Percentiles rank a stretch among this genome's conserved stretches.
These are phyloP conservation scores for Veloporphyrellus conicus DNA, from an alignment of 1,284 basidiomycete genomes.

Conservation along the genomic window DNA sequence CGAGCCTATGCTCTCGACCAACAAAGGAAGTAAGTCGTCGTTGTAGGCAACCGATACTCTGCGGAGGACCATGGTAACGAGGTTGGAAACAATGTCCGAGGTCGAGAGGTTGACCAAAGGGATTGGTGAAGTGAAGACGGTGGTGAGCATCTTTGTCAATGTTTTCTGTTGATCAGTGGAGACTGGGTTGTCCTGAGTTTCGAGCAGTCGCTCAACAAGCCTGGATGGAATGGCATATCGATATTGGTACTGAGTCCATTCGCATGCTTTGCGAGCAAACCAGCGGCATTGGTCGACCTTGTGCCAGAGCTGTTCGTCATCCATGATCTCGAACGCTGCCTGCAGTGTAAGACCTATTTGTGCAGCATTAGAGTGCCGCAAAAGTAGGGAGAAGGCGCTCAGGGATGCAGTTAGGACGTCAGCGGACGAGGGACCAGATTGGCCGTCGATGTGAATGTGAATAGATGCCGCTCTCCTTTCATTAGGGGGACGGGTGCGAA, in stretches of 20 bases:
- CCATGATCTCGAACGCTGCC: slow-evolving; percentile 64
- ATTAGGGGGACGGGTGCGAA: slow-evolving; percentile 67
- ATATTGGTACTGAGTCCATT: slow-evolving; percentile 90
- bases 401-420: slow-evolving; percentile 78
- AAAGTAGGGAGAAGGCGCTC: slow-evolving; percentile 67
- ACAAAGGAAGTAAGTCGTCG: slow-evolving; percentile 66
- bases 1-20: slow-evolving; percentile 80
- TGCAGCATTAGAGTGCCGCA: slow-evolving; percentile 72
- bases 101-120: slow-evolving; percentile 89
- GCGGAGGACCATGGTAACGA: slow-evolving; percentile 72
- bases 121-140: slow-evolving; percentile 76
- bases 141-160: slow-evolving; percentile 79
- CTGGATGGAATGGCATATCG: slow-evolving; percentile 85
- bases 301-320: slow-evolving; percentile 66
- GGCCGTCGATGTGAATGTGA: slow-evolving; percentile 81
- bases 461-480: slow-evolving; percentile 84
- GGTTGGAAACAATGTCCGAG: slow-evolving; percentile 79
- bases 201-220: slow-evolving; percentile 77
- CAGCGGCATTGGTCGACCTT: slow-evolving; percentile 75
- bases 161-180: slow-evolving; percentile 60
- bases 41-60: slow-evolving; percentile 59
- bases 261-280: slow-evolving; percentile 71
- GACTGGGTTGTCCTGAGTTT: slow-evolving; percentile 57
- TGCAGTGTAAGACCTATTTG: slow-evolving; percentile 76
- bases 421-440: slow-evolving; percentile 71